Base-by-base conservation (phyloP, 805 yeast species). In the Candida fluviatilis region DNA sequence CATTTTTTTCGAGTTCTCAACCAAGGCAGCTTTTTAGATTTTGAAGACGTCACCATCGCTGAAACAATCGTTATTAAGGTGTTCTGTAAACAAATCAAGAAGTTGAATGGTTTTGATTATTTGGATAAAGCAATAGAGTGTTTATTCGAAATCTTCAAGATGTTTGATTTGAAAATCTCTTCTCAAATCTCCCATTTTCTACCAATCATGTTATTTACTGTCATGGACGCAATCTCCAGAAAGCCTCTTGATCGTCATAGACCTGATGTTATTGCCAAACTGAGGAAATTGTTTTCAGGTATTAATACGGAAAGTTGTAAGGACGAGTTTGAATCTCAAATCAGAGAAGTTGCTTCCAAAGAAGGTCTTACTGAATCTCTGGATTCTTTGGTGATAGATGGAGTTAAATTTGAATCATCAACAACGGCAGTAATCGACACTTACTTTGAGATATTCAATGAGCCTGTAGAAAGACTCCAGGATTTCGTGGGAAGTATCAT, bases 41-140 rank as follows among this genome's bases (percentile, higher is more conserved):
- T 42, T 15, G 19, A n/a, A 7, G 37, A 34, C 21, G 30, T 18
- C 6, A 37, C 36, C 5, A 46, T 36, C n/a, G 38, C 31, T 32
- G 18, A 35, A 18, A 17, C 37, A 7, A 17, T 35, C 5, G 8
- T 35, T 27, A 14, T 37, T 7, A 52, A 51, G 18, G 39, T 49
- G 1, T 41, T 62, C 8, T 32, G 36, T 26, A 41, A 45, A 1
- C 55, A 51, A 24, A 38, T 60, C 8, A 38, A 39, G 13, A 39
- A 46, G 0, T 33, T 47, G 18, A 37, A 47, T 16, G 38, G 47
- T 11, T 25, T 48, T 19, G 51, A 40, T 1, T 55, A 49, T 39
- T 54, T 50, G 35, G 39, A 39, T 5, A 38, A 35, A 7, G 54
- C 54, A 2, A 42, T 55, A 2, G 45, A 47, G n/a, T 61, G 63